These are phyloP conservation scores for Endothia cerciana DNA, from an alignment of 2,329 filamentous ascomycete species.

Conservation along the genomic window DNA sequence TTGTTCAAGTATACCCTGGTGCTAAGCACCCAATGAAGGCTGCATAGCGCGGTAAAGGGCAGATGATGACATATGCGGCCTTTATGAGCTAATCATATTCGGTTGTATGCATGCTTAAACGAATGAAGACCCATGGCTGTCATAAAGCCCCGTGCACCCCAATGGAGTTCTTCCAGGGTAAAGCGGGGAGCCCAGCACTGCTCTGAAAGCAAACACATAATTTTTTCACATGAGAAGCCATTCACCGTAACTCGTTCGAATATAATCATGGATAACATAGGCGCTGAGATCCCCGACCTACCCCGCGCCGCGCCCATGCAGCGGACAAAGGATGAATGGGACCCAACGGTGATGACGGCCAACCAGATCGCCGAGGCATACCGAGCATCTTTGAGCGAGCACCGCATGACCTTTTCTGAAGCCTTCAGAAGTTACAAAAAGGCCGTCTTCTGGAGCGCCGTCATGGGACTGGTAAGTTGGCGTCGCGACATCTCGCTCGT, in stretches of 20 bases:
- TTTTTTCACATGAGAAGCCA: background rate
- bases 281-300: background rate
- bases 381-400: conserved; percentile 10
- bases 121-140: background rate
- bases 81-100: background rate
- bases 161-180: background rate
- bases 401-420: conserved; percentile 7
- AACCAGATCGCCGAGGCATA: conserved; percentile 14
- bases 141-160: background rate
- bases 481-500: background rate
- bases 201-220: background rate
- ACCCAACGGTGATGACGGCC: background rate
- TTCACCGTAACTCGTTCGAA: background rate
- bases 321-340: background rate
- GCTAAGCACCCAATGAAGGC: too few relatives aligned
- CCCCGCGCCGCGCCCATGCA: background rate
- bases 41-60: too few relatives aligned
- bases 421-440: conserved; percentile 4
- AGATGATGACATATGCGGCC: conserved; percentile 4
- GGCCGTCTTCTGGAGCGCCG: conserved; percentile 37
- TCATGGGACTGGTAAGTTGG: conserved; percentile 31
- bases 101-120: background rate
- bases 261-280: background rate
- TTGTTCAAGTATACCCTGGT: too few relatives aligned
- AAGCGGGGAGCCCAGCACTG: background rate